phyloP scores from a whole-genome alignment of 164 flowering plant species.

The Dillenia suffruticosa region DNA sequence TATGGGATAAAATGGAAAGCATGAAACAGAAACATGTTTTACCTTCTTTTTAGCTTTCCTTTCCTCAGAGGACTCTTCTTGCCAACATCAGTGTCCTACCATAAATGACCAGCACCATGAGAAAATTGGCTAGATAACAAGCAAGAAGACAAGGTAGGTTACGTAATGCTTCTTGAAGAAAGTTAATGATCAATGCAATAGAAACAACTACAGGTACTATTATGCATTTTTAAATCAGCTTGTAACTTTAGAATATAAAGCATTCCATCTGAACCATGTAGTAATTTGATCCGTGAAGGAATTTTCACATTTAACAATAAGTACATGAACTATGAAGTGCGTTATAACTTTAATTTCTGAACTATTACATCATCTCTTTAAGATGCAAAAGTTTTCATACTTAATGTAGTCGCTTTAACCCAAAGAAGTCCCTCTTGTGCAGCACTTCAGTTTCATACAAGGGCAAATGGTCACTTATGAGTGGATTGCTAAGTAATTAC shows the following conservation, averaged over 20 bases:
- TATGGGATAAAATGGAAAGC: not conserved
- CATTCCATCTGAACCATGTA: not conserved
- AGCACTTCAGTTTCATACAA: too few relatives aligned
- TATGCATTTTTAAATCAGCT: too few relatives aligned
- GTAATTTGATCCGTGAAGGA: too few relatives aligned
- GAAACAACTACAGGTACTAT: not conserved
- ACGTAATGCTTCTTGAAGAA: not conserved
- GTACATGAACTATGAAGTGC: too few relatives aligned
- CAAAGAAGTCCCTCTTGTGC: too few relatives aligned
- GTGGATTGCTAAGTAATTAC: too few relatives aligned
- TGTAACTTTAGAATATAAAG: not conserved
- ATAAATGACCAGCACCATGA: constrained; percentile 5
- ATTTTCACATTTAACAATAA: too few relatives aligned
- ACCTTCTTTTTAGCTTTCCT: constrained; percentile 56
- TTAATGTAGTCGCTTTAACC: too few relatives aligned
- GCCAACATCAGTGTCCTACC: constrained; percentile 24
- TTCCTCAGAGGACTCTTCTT: constrained; percentile 39
- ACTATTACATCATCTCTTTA: too few relatives aligned
- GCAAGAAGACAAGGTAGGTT: not conserved
- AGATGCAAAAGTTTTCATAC: too few relatives aligned
- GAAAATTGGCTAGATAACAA: not conserved
- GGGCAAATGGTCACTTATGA: too few relatives aligned
- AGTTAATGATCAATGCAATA: not conserved
- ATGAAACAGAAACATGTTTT: not conserved
- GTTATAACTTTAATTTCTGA: too few relatives aligned